These are phyloP conservation scores for Melastoma candidum DNA, from an alignment of 441 rosid species.

Conservation along the genomic window DNA sequence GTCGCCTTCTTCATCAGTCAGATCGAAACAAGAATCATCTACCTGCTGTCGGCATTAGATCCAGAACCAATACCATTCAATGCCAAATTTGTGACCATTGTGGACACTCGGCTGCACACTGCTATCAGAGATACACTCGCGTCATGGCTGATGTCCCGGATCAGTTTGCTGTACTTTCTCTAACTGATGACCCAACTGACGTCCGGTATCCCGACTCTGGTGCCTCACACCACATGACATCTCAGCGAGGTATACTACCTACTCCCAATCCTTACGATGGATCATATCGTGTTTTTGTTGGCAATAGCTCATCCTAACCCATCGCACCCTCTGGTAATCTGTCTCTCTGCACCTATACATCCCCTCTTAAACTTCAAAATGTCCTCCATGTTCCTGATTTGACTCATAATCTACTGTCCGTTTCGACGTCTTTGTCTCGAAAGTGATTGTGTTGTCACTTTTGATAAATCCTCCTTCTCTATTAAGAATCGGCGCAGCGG, in stretches of 20 bases:
- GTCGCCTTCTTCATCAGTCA: too few relatives aligned
- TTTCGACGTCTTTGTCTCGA: background rate
- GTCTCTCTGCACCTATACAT: background rate
- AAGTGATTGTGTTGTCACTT: background rate
- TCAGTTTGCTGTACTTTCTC: too few relatives aligned
- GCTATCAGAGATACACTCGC: too few relatives aligned
- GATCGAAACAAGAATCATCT: too few relatives aligned
- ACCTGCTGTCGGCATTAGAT: too few relatives aligned
- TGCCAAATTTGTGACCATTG: too few relatives aligned
- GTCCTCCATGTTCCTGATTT: background rate
- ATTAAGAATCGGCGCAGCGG: background rate
- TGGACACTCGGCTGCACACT: too few relatives aligned
- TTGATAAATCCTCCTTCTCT: background rate
- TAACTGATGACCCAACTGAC: too few relatives aligned
- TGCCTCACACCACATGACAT: background rate
- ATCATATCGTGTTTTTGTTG: background rate
- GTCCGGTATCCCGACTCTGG: background rate
- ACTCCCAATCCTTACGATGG: background rate
- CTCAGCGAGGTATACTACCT: background rate
- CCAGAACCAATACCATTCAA: too few relatives aligned
- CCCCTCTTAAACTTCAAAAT: background rate
- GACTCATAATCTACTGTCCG: background rate
- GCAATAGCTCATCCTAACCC: background rate
- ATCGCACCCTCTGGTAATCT: background rate
- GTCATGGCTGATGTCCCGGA: too few relatives aligned